These are phyloP conservation scores for Xylaria intraflava DNA, from an alignment of 495 filamentous ascomycete species.

Conservation along the genomic window DNA sequence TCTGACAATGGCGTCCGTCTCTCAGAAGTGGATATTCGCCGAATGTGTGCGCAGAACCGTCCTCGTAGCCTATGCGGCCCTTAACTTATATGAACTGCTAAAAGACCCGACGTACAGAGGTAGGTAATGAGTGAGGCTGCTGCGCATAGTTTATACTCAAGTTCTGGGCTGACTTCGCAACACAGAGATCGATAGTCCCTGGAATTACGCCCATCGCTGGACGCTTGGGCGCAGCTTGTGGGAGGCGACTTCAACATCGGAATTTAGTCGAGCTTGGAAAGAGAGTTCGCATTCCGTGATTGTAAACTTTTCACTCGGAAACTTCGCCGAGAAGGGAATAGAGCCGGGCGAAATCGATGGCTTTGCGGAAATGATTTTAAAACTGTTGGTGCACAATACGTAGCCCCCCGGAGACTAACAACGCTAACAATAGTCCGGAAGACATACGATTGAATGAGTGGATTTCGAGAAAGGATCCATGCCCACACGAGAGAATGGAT, in stretches of 20 bases:
- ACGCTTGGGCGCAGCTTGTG: slow-evolving; percentile 24
- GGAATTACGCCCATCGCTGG: slow-evolving; percentile 24
- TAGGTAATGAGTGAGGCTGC: neutral
- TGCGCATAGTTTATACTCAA: too few relatives aligned
- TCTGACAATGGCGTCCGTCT: neutral
- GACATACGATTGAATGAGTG: too few relatives aligned
- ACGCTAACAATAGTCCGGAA: too few relatives aligned
- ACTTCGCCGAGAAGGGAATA: slow-evolving; percentile 21
- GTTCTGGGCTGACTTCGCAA: neutral
- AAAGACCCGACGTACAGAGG: slow-evolving; percentile 8
- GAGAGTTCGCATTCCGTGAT: slow-evolving; percentile 20
- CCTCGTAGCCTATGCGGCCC: slow-evolving; percentile 21
- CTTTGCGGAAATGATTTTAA: slow-evolving; percentile 22
- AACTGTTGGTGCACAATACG: slow-evolving; percentile 16
- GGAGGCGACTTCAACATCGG: slow-evolving; percentile 22
- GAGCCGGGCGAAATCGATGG: slow-evolving; percentile 26
- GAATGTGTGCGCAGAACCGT: slow-evolving; percentile 28
- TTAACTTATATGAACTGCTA: slow-evolving; percentile 19
- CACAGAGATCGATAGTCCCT: slow-evolving; percentile 9
- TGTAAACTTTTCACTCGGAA: slow-evolving; percentile 20
- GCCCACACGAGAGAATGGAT: too few relatives aligned
- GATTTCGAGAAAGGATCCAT: too few relatives aligned
- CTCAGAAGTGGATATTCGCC: slow-evolving; percentile 28
- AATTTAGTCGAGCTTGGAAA: slow-evolving; percentile 23
- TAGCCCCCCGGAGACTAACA: neutral